Base-by-base conservation (phyloP, 495 filamentous ascomycete species). In the Aspergillus asperescens region DNA sequence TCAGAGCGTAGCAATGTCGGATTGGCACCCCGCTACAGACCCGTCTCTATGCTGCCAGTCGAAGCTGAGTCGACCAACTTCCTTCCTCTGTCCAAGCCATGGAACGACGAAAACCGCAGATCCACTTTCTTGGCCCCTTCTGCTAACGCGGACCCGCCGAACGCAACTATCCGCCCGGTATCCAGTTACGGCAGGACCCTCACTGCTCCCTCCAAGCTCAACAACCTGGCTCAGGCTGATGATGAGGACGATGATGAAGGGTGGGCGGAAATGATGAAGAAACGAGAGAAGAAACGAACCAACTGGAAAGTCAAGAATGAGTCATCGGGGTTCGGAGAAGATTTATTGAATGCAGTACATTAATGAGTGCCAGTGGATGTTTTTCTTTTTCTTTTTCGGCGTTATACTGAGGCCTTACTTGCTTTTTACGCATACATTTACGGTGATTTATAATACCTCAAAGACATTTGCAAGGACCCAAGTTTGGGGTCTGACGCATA, bases 1-100 rank as follows among this genome's bases (percentile, higher is more conserved):
- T 95, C 88, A 1, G 93, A 98, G 70, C 85, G 93, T 43, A 96
- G 89, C 70, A 97, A 90, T 64, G 77, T 96, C 50, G 94, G 93
- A 3, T 72, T 92, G 42, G 88, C 92, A 20, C 83, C 88, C 29
- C 83, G 93, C n/a, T 98, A 98, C 69, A 83, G 94, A 12, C 91
- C 94, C 0, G 90, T 98, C 0, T 91, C 88, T 1, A 68, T 64
- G 20, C 62, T 72, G 31, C 55, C 62, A 55, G 52, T 62, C 60
- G 53, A 74, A 4, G 66, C 50, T 55, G 68, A 37, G 61, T 62
- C 58, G 76, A 8, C 79, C 72, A 18, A 64, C 70, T 48, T 75
- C 59, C 79, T 82, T 1, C 76, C 80, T 0, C 68, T 71, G 13
- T 61, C 78, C 8, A 71, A 70, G 45, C 58, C 65, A 8, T 81